A percentile compares a stretch with the other conserved stretches of the same genome.
These are phyloP conservation scores for Solanum chilense DNA, from an alignment of 257 asterid species.

Conservation along the genomic window DNA sequence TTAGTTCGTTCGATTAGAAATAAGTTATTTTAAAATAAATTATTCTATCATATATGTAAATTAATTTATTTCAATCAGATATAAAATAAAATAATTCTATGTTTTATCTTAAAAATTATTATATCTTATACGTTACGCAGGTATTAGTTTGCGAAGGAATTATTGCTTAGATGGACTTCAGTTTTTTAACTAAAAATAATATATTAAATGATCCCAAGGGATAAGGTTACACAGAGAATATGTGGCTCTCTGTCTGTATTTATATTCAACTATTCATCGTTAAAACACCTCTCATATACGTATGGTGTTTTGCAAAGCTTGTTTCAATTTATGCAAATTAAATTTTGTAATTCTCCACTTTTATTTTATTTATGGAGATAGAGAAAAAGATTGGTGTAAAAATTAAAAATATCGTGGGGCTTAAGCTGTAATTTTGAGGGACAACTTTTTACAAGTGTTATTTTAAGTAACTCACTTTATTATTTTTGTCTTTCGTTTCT, in stretches of 20 bases:
- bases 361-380: neutral
- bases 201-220: neutral
- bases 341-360: neutral
- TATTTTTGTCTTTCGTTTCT: too few species aligned
- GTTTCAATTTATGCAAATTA: neutral
- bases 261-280: neutral
- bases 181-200: neutral
- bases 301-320: neutral
- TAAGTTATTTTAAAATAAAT: fast-evolving
- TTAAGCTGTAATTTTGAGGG: neutral
- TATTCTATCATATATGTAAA: too few species aligned
- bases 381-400: neutral
- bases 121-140: too few species aligned
- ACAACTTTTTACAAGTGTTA: neutral
- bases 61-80: too few species aligned
- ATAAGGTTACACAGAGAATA: too few species aligned
- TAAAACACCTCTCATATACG: neutral
- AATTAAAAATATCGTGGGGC: neutral
- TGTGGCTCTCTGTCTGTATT: neutral
- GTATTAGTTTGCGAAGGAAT: neutral
- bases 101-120: too few species aligned
- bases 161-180: neutral
- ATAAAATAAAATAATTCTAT: too few species aligned
- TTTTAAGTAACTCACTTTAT: too few species aligned
- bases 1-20: too few species aligned